phyloP scores from a whole-genome alignment of 2,329 filamentous ascomycete genomes.

The Clonostachys chloroleuca region DNA sequence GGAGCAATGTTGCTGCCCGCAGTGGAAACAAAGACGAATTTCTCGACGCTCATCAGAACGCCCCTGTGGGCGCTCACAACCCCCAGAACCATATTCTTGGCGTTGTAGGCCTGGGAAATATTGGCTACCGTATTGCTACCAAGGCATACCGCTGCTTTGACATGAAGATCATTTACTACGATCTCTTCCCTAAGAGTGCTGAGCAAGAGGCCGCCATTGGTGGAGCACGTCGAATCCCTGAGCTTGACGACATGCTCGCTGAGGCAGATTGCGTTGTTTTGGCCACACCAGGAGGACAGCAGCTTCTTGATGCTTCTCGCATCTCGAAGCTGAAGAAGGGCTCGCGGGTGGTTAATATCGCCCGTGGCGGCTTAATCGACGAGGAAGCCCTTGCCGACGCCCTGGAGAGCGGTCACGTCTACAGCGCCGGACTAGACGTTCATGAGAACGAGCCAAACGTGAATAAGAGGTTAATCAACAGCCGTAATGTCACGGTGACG shows the following conservation, averaged over 20 bases:
- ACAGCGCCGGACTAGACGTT: slow-evolving; percentile 7
- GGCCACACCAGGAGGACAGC: slow-evolving; percentile 39
- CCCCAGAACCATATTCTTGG: slow-evolving; percentile 49
- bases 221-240: slow-evolving; percentile 33
- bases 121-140: slow-evolving; percentile 45
- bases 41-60: slow-evolving; percentile 47
- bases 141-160: slow-evolving; percentile 49
- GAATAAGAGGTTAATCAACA: slow-evolving; percentile 23
- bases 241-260: slow-evolving; percentile 39
- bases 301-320: slow-evolving; percentile 31
- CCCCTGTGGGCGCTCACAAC: slow-evolving; percentile 49
- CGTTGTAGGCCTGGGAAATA: slow-evolving; percentile 56
- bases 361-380: slow-evolving; percentile 5
- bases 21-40: slow-evolving; percentile 35
- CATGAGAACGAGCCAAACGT: slow-evolving; percentile 23
- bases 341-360: slow-evolving; percentile 46
- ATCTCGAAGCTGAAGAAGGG: slow-evolving; percentile 45
- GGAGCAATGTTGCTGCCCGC: slow-evolving; percentile 47
- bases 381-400: slow-evolving; percentile 8
- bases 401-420: slow-evolving; percentile 5
- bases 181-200: slow-evolving; percentile 31
- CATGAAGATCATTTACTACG: slow-evolving; percentile 53
- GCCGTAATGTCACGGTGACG: slow-evolving; percentile 34
- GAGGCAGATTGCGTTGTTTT: slow-evolving; percentile 44
- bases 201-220: slow-evolving; percentile 37